Conservation (phyloP, 2,329 filamentous ascomycete genomes). For the Trichophyton simii region DNA sequence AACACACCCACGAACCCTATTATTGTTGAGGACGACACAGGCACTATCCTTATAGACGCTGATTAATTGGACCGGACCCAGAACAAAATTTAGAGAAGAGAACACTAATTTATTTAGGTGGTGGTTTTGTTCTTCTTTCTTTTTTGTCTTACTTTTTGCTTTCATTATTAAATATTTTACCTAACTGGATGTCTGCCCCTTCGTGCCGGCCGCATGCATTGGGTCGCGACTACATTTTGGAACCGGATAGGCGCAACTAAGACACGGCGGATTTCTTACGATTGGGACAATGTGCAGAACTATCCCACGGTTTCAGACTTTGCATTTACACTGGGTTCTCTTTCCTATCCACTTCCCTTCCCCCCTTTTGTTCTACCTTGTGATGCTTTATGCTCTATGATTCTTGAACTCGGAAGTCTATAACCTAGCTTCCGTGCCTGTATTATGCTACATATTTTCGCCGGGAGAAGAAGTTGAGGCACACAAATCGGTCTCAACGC, state of each 20-base stretch:
- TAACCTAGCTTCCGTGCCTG: background rate
- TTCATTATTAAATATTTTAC: no score
- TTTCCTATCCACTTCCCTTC: background rate
- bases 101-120: background rate
- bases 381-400: background rate
- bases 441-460: background rate
- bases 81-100: background rate
- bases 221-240: background rate
- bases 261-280: background rate
- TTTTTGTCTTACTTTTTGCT: background rate
- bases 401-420: background rate
- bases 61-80: conserved; percentile 30
- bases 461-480: background rate
- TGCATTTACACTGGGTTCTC: conserved; percentile 4
- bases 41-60: conserved; percentile 55
- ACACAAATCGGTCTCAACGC: background rate
- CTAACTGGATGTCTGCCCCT: background rate
- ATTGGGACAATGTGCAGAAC: background rate
- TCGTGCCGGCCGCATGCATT: background rate
- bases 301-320: background rate
- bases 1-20: conserved; percentile 24
- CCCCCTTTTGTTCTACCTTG: background rate
- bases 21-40: conserved; percentile 40
- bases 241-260: background rate
- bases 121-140: background rate